Evolutionary conservation across 164 flowering plant genomes (phyloP).

Genomic region (Stephania cephalantha): DNA sequence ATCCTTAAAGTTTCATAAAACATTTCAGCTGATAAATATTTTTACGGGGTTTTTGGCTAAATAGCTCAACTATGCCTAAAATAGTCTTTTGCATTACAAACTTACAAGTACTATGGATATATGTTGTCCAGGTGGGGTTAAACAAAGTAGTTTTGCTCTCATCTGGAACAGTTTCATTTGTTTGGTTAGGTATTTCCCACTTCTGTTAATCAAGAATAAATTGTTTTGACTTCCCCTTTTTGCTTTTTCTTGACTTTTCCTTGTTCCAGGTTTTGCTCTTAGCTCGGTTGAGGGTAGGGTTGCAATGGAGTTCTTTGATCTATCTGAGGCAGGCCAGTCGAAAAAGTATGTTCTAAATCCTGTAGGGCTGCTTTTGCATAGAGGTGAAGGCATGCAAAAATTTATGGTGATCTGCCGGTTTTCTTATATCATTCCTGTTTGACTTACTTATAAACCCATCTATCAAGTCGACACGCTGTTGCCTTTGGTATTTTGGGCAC

Average conservation of each 20-base stretch:
- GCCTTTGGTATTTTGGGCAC: too few relatives aligned
- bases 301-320: conserved; percentile 96
- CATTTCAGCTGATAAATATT: too few relatives aligned
- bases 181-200: not conserved
- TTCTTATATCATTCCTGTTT: not conserved
- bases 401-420: not conserved
- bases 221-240: not conserved
- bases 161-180: not conserved
- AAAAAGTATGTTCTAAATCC: conserved; percentile 59
- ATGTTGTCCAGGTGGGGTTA: not conserved
- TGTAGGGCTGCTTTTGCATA: not conserved
- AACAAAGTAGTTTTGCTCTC: not conserved
- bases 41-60: too few relatives aligned
- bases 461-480: too few relatives aligned
- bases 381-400: not conserved
- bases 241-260: not conserved
- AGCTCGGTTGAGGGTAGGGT: conserved; percentile 88
- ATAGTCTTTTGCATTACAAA: too few relatives aligned
- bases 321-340: conserved; percentile 81
- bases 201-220: not conserved
- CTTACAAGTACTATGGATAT: too few relatives aligned
- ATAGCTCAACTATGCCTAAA: too few relatives aligned
- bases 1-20: too few relatives aligned
- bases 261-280: conserved; percentile 84
- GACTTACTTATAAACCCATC: too few relatives aligned